Base-by-base conservation (phyloP, 805 yeast genomes). In the Candida sphagnicola region DNA sequence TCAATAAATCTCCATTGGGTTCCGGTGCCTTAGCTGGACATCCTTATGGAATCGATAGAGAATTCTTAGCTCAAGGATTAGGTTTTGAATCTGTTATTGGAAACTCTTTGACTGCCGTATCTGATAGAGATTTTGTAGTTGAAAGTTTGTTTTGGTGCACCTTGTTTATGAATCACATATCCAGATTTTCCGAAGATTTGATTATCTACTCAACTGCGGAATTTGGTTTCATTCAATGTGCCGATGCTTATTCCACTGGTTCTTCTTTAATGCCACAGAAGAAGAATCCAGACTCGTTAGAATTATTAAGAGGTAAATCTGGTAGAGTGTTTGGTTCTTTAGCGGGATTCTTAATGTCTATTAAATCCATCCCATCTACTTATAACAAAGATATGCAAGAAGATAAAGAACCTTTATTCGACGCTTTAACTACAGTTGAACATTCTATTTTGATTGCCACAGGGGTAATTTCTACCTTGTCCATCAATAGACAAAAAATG, bases 21-120 rank as follows among this genome's bases (percentile, higher is more conserved):
- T 81, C 91, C 4, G 99, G 99, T 53, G 99, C 99, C 5, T 75
- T 93, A 44, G 99, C 99, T 14, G 99, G 99, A 41, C 99, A 93
- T 61, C 99, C 99, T 28, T 93, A 90, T 57, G 98, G 98, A n/a
- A 87, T 93, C 48, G 98, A 93, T 65, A 77, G 99, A 59, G 96
- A 91, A 59, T 89, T 67, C 54, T 64, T 93, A 48, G 96, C 97
- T 17, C 56, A 74, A 35, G 85, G 80, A 14, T 73, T 93, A 31
- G 95, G 91, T 0, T 93, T 93, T 53, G 65, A 72, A 39, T 82
- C 89, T 4, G 89, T 87, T 34, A 90, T 93, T 68, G 98, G 98
- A 39, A 93, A 93, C 67, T 91, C 98, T 1, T 70, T 93, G 51
- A 78, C 91, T n/a, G 99, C 98, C 0, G 99, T 93, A 17, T 80